Evolutionary conservation across 768 basidiomycete genomes (phyloP), one percentile per base, ranked within the genome.

Genomic region (Naganishia vaughanmartiniae): DNA sequence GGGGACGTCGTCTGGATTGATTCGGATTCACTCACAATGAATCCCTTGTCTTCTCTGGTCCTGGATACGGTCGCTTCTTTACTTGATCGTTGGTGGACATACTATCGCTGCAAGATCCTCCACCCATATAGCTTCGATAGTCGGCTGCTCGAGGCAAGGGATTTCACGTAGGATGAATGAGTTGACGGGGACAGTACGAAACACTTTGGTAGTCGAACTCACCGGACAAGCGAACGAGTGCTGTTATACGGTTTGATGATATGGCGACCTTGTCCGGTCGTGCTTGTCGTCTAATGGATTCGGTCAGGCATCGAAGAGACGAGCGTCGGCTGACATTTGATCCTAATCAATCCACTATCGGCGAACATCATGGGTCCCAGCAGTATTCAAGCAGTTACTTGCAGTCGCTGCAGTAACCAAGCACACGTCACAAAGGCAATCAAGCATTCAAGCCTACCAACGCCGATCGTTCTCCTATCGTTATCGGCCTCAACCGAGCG

Each of bases 1-100:
- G 46, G 55, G 28, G 42, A 54, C 31, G 12, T 4, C 36, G 14
- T 3, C 45, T 19, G 5, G 31, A 10, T 5, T 24, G 19, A 14
- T 26, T 36, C 14, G 26, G 45, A 34, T 15, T 4, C 10, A 54
- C 72, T 60, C 55, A 72, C 73, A 74, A 26, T 19, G 70, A 67
- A 9, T 74, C 71, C 30, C 73, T 53, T 10, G 65, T 66, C 65
- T 66, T 66, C 54, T 54, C 31, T 7, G 65, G 65, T 24, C 65
- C 65, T 10, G 65, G 65, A 42, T 66, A 66, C 7, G 48, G 65
- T 21, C 65, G 31, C 24, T 31, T 39, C 34, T 30, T 3, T 9
- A 7, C 30, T 28, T 66, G 65, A 21, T 54, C n/a, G 24, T 53
- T 14, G 19, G n/a, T 31, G 31, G 26, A 31, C 65, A 66, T 66